Evolutionary conservation across 164 flowering plant species (phyloP).

Genomic region (Dillenia suffruticosa): DNA sequence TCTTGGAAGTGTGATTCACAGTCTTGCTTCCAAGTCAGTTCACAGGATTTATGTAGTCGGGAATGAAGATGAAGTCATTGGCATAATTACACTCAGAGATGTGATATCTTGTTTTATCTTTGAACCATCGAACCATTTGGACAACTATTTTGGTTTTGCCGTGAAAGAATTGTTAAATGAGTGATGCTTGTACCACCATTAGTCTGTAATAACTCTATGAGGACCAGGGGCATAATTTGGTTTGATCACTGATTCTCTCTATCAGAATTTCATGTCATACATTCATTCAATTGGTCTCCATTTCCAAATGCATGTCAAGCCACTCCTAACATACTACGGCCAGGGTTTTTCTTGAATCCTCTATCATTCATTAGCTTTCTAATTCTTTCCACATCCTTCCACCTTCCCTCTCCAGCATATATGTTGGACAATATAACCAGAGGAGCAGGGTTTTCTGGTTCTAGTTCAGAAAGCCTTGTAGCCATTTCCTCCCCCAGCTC

Average conservation of each 20-base stretch:
- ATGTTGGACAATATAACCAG: conserved; percentile 56
- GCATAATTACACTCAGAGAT: conserved; percentile 86
- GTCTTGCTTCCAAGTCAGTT: conserved; percentile 59
- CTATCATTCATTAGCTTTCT: conserved; percentile 42
- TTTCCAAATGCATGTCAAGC: conserved; percentile 5
- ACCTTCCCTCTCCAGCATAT: conserved; percentile 55
- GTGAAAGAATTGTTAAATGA: conserved; percentile 46
- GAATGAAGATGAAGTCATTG: conserved; percentile 40
- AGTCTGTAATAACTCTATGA: conserved; percentile 4
- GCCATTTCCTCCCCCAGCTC: conserved; percentile 64
- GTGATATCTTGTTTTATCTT: conserved; percentile 84
- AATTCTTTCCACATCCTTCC: conserved; percentile 59
- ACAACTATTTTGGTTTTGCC: conserved; percentile 47
- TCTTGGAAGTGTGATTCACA: conserved; percentile 59
- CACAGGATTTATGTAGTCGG: conserved; percentile 74
- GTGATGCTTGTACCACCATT: conserved; percentile 17
- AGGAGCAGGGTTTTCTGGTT: conserved; percentile 60
- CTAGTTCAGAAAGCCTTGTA: conserved; percentile 35
- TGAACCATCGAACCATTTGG: conserved; percentile 79
- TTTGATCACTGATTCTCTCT: no score
- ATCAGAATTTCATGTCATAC: no score
- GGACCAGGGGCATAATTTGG: no score
- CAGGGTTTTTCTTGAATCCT: conserved; percentile 46
- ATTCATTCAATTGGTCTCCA: no score
- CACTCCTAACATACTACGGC: conserved; percentile 33